A percentile compares a stretch with the other conserved stretches of the same genome.
phyloP scores from a whole-genome alignment of 768 basidiomycete genomes.

The Leucosporidium scottii region DNA sequence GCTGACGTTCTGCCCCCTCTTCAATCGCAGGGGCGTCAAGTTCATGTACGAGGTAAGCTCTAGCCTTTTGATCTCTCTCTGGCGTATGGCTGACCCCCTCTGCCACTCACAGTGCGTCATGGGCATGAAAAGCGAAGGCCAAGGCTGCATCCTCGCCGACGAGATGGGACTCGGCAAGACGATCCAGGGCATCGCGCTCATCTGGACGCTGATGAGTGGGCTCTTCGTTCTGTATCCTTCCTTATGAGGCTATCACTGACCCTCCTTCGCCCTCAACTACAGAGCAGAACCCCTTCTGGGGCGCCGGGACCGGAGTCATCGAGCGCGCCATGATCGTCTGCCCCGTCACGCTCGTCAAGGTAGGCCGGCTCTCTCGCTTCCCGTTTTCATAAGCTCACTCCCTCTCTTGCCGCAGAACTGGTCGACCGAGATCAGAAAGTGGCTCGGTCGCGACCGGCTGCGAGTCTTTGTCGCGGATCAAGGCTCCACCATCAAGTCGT shows the following conservation, averaged over 20 bases:
- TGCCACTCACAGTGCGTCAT: constrained; percentile 54
- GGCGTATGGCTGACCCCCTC: background rate
- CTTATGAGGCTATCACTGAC: background rate
- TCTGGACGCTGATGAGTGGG: constrained; percentile 87
- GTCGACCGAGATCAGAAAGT: constrained; percentile 91
- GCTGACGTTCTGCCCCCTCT: background rate
- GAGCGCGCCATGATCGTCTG: constrained; percentile 87
- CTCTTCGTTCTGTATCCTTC: constrained; percentile 16
- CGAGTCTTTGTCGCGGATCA: constrained; percentile 57
- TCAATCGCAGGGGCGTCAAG: constrained; percentile 53
- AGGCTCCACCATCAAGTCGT: constrained; percentile 57
- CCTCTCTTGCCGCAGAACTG: constrained; percentile 59
- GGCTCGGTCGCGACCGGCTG: constrained; percentile 55
- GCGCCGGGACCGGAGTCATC: constrained; percentile 49
- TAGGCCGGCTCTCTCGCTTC: constrained; percentile 41
- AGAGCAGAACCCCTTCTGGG: constrained; percentile 76
- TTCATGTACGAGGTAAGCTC: constrained; percentile 74
- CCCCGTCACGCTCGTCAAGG: constrained; percentile 80
- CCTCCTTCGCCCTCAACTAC: background rate
- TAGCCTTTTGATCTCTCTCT: background rate
- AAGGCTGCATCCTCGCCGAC: constrained; percentile 93
- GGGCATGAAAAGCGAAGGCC: constrained; percentile 80
- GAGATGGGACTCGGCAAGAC: constrained; percentile 97
- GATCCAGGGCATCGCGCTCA: constrained; percentile 72
- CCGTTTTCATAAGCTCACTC: constrained; percentile 4